A percentile compares a stretch with the other conserved stretches of the same genome.
Conservation (phyloP, 768 basidiomycete genomes). For the Psilocybe tampanensis region DNA sequence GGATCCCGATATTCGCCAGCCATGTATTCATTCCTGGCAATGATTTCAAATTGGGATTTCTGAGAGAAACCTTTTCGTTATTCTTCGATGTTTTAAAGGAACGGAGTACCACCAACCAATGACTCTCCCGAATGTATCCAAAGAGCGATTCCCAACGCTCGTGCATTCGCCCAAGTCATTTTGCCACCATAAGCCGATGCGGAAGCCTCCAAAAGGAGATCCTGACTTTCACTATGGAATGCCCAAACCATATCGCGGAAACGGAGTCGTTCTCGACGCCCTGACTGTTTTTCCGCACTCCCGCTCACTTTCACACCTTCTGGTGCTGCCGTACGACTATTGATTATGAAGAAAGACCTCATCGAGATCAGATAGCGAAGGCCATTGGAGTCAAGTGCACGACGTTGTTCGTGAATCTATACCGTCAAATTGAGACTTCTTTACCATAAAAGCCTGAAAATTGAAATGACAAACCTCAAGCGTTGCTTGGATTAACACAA, state of each 20-base stretch:
- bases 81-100: neutral
- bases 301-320: slow-evolving; percentile 48
- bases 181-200: slow-evolving; percentile 76
- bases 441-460: neutral
- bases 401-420: slow-evolving; percentile 86
- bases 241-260: slow-evolving; percentile 98
- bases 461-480: slow-evolving; percentile 61
- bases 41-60: slow-evolving; percentile 81
- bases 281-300: slow-evolving; percentile 46
- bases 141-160: slow-evolving; percentile 81
- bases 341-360: slow-evolving; percentile 88
- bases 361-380: slow-evolving; percentile 92
- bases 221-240: slow-evolving; percentile 93
- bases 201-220: slow-evolving; percentile 73
- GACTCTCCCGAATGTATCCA: slow-evolving; percentile 84
- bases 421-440: neutral
- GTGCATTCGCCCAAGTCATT: slow-evolving; percentile 90
- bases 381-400: slow-evolving; percentile 91
- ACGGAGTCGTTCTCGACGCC: slow-evolving; percentile 74
- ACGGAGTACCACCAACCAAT: slow-evolving; percentile 54
- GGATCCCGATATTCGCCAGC: slow-evolving; percentile 87
- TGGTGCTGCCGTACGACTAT: slow-evolving; percentile 54
- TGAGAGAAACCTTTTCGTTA: slow-evolving; percentile 29
- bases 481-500: slow-evolving; percentile 85
- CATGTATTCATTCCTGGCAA: slow-evolving; percentile 95